phyloP scores from a whole-genome alignment of 1,284 basidiomycete genomes.

The Mrakiaceae sp. region DNA sequence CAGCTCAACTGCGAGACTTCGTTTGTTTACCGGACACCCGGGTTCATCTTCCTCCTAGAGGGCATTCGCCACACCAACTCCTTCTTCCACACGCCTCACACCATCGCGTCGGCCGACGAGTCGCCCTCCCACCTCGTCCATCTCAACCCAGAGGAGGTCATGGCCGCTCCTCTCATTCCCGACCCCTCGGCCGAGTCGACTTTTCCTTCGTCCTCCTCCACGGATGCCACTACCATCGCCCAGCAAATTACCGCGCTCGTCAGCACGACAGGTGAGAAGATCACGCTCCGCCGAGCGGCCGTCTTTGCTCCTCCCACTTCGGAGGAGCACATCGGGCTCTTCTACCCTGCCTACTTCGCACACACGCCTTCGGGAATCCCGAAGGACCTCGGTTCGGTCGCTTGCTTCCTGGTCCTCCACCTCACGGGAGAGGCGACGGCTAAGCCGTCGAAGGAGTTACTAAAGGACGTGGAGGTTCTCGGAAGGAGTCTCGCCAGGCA shows the following conservation, averaged over 20 bases:
- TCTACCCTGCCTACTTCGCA: conserved; percentile 17
- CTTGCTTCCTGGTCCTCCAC: conserved; percentile 14
- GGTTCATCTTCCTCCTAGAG: conserved; percentile 15
- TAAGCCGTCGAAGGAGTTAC: background rate
- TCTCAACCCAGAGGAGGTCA: conserved; percentile 1
- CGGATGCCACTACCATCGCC: background rate
- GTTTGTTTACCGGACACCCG: conserved; percentile 15
- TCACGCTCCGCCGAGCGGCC: conserved; percentile 10
- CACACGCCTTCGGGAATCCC: conserved; percentile 11
- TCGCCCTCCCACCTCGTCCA: conserved; percentile 13
- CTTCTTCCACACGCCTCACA: conserved; percentile 14
- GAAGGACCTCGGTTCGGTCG: conserved; percentile 7
- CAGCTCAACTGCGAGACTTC: conserved; percentile 17
- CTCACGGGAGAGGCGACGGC: conserved; percentile 10
- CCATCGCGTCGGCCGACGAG: background rate
- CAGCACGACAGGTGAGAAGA: conserved; percentile 17
- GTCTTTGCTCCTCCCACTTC: conserved; percentile 14
- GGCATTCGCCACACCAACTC: conserved; percentile 7
- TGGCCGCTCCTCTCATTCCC: conserved; percentile 9
- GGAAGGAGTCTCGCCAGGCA: conserved; percentile 12
- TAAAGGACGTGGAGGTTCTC: conserved; percentile 13
- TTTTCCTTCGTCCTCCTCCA: background rate
- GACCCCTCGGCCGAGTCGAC: background rate
- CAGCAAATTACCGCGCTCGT: conserved; percentile 16
- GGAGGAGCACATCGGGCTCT: conserved; percentile 13